Conservation (phyloP, 148 eudicot genomes). For the Hydrangea macrophylla region DNA sequence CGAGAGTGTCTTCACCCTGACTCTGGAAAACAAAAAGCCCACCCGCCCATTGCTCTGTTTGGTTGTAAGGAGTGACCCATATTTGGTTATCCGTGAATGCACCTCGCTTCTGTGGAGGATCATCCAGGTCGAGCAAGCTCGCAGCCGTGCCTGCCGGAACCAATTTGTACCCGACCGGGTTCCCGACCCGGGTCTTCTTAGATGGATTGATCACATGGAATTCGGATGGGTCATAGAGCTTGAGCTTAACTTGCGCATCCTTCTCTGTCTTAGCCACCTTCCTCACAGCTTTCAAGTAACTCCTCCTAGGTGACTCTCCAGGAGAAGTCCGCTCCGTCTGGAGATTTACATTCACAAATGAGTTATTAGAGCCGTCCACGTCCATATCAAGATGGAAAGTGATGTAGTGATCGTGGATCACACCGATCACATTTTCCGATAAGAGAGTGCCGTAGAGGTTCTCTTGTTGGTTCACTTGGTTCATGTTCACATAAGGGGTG, state of each 20-base stretch:
- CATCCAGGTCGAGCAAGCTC: constrained; percentile 74
- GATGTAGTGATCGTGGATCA: constrained; percentile 89
- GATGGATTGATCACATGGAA: constrained; percentile 77
- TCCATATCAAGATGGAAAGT: constrained; percentile 95
- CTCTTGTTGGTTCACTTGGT: constrained; percentile 63
- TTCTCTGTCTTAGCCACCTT: constrained; percentile 86
- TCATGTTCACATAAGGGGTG: constrained; percentile 60
- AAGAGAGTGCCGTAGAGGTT: constrained; percentile 74
- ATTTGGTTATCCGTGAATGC: constrained; percentile 93
- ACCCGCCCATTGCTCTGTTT: constrained; percentile 89
- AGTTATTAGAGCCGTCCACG: constrained; percentile 68
- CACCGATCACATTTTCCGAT: constrained; percentile 85
- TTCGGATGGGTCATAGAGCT: constrained; percentile 78
- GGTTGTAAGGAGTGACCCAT: constrained; percentile 92
- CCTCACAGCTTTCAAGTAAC: constrained; percentile 80
- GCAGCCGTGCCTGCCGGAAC: constrained; percentile 92
- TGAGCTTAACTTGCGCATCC: constrained; percentile 90
- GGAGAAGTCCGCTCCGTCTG: constrained; percentile 50
- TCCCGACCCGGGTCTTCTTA: constrained; percentile 75
- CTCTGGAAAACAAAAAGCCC: constrained; percentile 84
- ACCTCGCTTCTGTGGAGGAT: constrained; percentile 89
- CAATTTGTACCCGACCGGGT: constrained; percentile 90
- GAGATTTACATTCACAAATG: constrained; percentile 87
- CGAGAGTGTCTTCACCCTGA: constrained; percentile 85
- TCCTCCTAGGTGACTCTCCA: constrained; percentile 63